These are phyloP conservation scores for Retiboletus fuscus DNA, from an alignment of 1,284 basidiomycete genomes.

Conservation along the genomic window DNA sequence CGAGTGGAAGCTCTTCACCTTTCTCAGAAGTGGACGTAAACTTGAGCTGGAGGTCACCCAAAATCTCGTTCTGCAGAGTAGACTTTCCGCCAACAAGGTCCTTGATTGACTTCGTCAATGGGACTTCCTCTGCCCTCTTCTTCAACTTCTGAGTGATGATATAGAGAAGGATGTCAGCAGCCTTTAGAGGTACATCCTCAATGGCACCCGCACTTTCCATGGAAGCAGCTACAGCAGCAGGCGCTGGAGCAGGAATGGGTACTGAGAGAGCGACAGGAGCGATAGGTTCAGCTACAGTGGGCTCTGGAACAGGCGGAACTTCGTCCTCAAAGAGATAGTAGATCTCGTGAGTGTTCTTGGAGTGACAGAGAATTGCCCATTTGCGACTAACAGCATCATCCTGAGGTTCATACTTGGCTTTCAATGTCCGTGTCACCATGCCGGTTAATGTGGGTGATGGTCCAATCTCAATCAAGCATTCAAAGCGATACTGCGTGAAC, in stretches of 20 bases:
- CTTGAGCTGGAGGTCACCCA: constrained; percentile 92
- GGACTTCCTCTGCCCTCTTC: constrained; percentile 91
- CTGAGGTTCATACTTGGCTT: constrained; percentile 93
- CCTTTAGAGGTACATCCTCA: constrained; percentile 92
- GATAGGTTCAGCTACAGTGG: constrained; percentile 56
- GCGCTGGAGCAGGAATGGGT: constrained; percentile 57
- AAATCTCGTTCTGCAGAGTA: constrained; percentile 97
- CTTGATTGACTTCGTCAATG: constrained; percentile 96
- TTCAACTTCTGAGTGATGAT: constrained; percentile 98
- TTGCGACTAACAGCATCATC: constrained; percentile 88
- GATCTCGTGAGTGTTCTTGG: constrained; percentile 95
- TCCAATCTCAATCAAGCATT: constrained; percentile 95
- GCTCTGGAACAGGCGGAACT: constrained; percentile 59
- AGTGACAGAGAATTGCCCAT: constrained; percentile 90
- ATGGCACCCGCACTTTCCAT: constrained; percentile 79
- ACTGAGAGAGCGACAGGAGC: constrained; percentile 61
- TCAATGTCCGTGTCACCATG: constrained; percentile 95
- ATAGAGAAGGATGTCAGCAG: constrained; percentile 87
- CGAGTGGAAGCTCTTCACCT: constrained; percentile 95
- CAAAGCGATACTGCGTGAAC: constrained; percentile 91
- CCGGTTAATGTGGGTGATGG: constrained; percentile 96
- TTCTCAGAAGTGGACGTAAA: constrained; percentile 95
- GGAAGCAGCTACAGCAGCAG: constrained; percentile 59
- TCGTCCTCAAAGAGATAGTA: constrained; percentile 98
- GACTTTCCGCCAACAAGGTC: constrained; percentile 98